Evolutionary conservation across 192 early-diverging fungal species (phyloP).

Genomic region (Chytriomyces hyalinus): DNA sequence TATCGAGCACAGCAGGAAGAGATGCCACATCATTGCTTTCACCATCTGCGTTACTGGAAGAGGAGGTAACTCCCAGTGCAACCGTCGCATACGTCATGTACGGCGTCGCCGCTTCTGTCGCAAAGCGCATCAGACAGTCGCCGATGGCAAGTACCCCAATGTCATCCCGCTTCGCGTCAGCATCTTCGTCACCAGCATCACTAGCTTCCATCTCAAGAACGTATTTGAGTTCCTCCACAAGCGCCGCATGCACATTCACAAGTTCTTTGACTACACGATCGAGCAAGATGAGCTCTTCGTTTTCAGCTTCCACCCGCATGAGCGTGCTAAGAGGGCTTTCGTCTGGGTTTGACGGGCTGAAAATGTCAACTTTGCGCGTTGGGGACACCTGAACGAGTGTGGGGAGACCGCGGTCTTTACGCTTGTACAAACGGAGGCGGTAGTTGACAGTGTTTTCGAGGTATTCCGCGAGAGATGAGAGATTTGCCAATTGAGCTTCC

Average conservation of each 20-base stretch:
- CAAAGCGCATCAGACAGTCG: slow-evolving; percentile 28
- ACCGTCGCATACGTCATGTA: slow-evolving; percentile 27
- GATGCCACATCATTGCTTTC: neutral
- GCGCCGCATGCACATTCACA: neutral
- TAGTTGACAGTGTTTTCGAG: slow-evolving; percentile 30
- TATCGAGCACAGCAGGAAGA: neutral
- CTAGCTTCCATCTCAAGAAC: slow-evolving; percentile 17
- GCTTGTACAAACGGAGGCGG: slow-evolving; percentile 36
- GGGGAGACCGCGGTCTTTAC: slow-evolving; percentile 27
- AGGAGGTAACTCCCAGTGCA: neutral
- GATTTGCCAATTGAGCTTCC: slow-evolving; percentile 41
- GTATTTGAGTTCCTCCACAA: slow-evolving; percentile 29
- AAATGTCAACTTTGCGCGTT: slow-evolving; percentile 22
- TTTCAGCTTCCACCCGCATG: slow-evolving; percentile 34
- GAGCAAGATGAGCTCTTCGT: slow-evolving; percentile 28
- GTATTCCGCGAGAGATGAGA: slow-evolving; percentile 32
- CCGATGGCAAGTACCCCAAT: slow-evolving; percentile 17
- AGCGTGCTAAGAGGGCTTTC: slow-evolving; percentile 9
- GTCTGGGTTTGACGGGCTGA: neutral
- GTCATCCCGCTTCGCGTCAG: neutral
- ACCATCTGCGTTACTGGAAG: neutral
- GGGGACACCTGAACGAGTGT: slow-evolving; percentile 23
- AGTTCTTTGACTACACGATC: slow-evolving; percentile 29
- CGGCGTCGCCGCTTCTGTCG: neutral
- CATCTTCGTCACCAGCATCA: too few species aligned